Percentiles rank a stretch among this genome's conserved stretches.
Evolutionary conservation across 2,329 filamentous ascomycete species (phyloP).

Genomic region (Venturia pyrina): DNA sequence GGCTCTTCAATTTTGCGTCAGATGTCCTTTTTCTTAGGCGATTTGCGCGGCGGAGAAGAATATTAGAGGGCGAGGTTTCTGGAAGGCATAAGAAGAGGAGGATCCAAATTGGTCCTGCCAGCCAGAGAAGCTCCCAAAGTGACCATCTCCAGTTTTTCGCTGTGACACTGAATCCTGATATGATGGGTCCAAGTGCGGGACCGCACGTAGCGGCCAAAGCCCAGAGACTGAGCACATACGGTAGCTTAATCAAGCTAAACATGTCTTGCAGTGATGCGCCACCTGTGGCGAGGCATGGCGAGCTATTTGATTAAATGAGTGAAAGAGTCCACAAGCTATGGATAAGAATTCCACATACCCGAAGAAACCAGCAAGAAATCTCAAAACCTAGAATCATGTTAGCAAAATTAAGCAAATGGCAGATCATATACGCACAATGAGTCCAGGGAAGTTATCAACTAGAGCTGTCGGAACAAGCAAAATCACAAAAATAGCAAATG

Average conservation of each 20-base stretch:
- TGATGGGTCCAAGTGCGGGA: slow-evolving; percentile 20
- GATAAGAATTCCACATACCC: slow-evolving; percentile 14
- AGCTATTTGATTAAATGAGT: slow-evolving; percentile 7
- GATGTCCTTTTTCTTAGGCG: slow-evolving; percentile 16
- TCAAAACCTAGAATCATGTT: slow-evolving; percentile 17
- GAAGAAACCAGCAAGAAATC: slow-evolving; percentile 31
- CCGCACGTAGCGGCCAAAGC: slow-evolving; percentile 33
- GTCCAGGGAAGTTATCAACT: slow-evolving; percentile 50
- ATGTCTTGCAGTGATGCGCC: slow-evolving; percentile 28
- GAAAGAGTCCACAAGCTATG: neutral
- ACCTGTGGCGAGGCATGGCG: slow-evolving; percentile 28
- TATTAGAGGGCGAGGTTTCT: slow-evolving; percentile 19
- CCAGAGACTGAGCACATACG: slow-evolving; percentile 35
- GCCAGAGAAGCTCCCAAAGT: slow-evolving; percentile 20
- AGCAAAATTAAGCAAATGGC: neutral
- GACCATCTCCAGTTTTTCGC: slow-evolving; percentile 20
- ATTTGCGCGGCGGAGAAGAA: slow-evolving; percentile 19
- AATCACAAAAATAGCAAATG: slow-evolving; percentile 59
- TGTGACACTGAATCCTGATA: slow-evolving; percentile 19
- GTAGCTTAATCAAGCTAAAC: slow-evolving; percentile 33
- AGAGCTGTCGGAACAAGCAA: slow-evolving; percentile 55
- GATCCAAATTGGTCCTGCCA: slow-evolving; percentile 18
- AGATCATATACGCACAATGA: slow-evolving; percentile 39
- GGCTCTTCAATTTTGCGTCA: slow-evolving; percentile 10
- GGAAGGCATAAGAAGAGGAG: slow-evolving; percentile 19